Evolutionary conservation across 1,139 yeast species (phyloP), one percentile per base, ranked within the genome.

Genomic region (Saccharomycopsis phalli): DNA sequence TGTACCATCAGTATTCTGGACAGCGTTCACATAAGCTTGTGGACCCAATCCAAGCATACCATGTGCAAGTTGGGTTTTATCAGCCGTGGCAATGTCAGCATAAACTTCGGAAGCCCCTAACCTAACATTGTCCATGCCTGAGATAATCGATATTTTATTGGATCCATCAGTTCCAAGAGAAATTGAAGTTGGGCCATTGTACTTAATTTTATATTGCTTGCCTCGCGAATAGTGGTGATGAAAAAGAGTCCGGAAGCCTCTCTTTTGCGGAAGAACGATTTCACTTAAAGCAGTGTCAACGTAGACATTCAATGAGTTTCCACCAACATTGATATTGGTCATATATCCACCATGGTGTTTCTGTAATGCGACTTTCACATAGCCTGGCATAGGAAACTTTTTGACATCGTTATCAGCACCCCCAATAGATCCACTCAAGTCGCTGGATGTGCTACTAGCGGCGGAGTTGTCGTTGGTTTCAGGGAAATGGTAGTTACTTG

Each of bases 11-110:
- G 7, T 10, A 16, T 33, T 14, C 13, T 13, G 13, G 21, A n/a
- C 21, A 7, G n/a, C 21, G 32, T n/a, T 17, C 11, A 19, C n/a
- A n/a, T 20, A 14, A 11, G n/a, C 5, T 19, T 33, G 36, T 10
- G 31, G 18, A 17, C 36, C 36, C 21, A 33, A 19, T n/a, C 36
- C 36, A 20, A 33, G 23, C 8, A 31, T 11, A 8, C 33, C 33
- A 13, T 31, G 16, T n/a, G 7, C 6, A 11, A 31, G 5, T 14
- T 4, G 14, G 4, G 5, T 14, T 14, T 6, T 7, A 14, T 26
- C 29, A 14, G 29, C 29, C 8, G 29, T 4, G n/a, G n/a, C 29
- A 26, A 26, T 10, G n/a, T n/a, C n/a, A n/a, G n/a, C n/a, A 11
- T 26, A 26, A 4, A 5, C 29, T 4, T 26, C n/a, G 13, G 29